Percentiles rank a stretch among this genome's conserved stretches.
phyloP scores from a whole-genome alignment of 169 alveolate species.

The Cryptosporidium canis region DNA sequence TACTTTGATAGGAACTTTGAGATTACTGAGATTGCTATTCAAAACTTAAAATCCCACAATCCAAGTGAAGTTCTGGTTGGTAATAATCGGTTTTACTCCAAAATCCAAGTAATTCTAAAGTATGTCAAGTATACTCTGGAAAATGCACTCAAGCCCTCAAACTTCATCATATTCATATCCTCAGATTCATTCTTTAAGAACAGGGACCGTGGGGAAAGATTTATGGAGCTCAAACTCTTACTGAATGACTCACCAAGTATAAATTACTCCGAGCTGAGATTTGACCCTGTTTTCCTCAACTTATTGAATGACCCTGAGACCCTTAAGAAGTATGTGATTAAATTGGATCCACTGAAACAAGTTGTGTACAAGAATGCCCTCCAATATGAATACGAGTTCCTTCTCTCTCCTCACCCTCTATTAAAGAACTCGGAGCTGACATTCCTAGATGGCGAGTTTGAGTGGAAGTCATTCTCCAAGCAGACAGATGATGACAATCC shows the following conservation, averaged over 20 bases:
- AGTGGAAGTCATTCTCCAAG: constrained; percentile 8
- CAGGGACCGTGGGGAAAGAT: not conserved
- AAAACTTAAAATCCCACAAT: constrained; percentile 43
- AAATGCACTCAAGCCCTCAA: constrained; percentile 34
- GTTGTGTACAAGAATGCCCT: not conserved
- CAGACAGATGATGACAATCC: constrained; percentile 8
- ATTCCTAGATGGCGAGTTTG: constrained; percentile 53
- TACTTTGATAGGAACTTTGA: constrained; percentile 39
- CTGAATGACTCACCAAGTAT: not conserved
- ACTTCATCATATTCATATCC: constrained; percentile 13
- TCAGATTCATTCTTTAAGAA: constrained; percentile 2
- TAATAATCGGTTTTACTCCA: constrained; percentile 50
- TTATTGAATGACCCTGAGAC: constrained; percentile 11
- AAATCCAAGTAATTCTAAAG: constrained; percentile 1
- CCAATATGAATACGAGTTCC: constrained; percentile 22
- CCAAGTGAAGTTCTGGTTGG: constrained; percentile 66
- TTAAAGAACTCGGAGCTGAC: constrained; percentile 51
- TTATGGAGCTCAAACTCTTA: not conserved
- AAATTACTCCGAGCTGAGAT: constrained; percentile 7
- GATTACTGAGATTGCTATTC: constrained; percentile 32
- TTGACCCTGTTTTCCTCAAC: constrained; percentile 14
- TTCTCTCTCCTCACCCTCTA: constrained; percentile 1
- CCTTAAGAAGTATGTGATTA: constrained; percentile 18
- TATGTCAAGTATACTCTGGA: constrained; percentile 38
- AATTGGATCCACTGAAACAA: constrained; percentile 35